Evolutionary conservation across 2,329 filamentous ascomycete species (phyloP).

Genomic region (Apiospora saccharicola): DNA sequence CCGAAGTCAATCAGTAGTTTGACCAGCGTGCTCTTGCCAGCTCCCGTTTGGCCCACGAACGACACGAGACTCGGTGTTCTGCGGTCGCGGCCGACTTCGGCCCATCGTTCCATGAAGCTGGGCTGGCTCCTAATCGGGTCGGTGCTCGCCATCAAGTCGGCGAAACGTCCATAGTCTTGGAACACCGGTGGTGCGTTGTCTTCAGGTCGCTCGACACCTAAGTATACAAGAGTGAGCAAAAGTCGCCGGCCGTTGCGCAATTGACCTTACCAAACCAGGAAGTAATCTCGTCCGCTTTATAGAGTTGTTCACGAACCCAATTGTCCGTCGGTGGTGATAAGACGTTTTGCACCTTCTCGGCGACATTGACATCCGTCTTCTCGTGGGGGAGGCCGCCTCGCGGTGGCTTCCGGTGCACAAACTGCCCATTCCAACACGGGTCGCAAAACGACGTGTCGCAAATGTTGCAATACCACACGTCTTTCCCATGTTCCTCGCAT

Average conservation of each 20-base stretch:
- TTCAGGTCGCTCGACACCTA: constrained; percentile 26
- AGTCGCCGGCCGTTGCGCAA: not conserved
- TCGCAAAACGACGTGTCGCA: constrained; percentile 24
- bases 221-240: not conserved
- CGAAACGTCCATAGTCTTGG: constrained; percentile 50
- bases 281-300: constrained; percentile 21
- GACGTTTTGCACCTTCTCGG: constrained; percentile 24
- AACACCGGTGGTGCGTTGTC: constrained; percentile 39
- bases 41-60: constrained; percentile 49
- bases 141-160: constrained; percentile 41
- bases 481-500: constrained; percentile 14
- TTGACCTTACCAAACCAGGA: constrained; percentile 23
- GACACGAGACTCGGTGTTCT: constrained; percentile 45
- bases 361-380: constrained; percentile 20
- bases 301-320: constrained; percentile 21
- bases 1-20: constrained; percentile 49
- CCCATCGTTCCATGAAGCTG: constrained; percentile 20
- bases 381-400: constrained; percentile 19
- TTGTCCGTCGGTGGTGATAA: constrained; percentile 20
- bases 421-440: constrained; percentile 7
- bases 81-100: constrained; percentile 28
- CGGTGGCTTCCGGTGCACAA: constrained; percentile 22
- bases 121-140: constrained; percentile 18
- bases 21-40: constrained; percentile 55
- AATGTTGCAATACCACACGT: constrained; percentile 23